Conservation (phyloP, 176 grass and related monocot species). For the Eleusine indica region DNA sequence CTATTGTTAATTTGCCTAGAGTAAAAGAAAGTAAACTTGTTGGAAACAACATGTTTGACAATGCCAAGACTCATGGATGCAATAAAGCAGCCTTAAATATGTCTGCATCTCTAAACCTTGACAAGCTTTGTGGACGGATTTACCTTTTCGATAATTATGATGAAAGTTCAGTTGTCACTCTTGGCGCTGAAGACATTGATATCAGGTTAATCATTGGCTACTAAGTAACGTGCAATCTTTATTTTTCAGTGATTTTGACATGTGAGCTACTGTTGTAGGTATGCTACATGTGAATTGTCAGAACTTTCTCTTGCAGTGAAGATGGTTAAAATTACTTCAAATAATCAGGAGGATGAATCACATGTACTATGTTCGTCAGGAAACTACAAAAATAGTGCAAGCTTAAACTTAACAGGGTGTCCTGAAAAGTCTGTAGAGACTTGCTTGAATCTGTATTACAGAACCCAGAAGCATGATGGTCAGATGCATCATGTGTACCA, state of each 20-base stretch:
- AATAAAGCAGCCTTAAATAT: constrained; percentile 44
- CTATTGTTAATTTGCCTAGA: constrained; percentile 52
- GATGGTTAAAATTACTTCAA: constrained; percentile 58
- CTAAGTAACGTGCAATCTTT: constrained; percentile 27
- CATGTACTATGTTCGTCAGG: constrained; percentile 62
- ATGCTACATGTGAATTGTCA: constrained; percentile 57
- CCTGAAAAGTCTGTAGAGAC: constrained; percentile 40
- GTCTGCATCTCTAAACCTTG: constrained; percentile 65
- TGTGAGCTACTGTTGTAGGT: constrained; percentile 57
- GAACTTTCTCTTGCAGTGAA: constrained; percentile 59
- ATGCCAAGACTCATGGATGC: constrained; percentile 36
- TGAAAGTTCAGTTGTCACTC: constrained; percentile 50
- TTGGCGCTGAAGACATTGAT: constrained; percentile 52
- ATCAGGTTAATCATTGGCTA: constrained; percentile 60
- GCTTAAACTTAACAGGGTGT: constrained; percentile 22
- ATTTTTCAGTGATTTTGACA: constrained; percentile 15
- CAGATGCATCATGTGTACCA: constrained; percentile 53
- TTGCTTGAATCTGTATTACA: constrained; percentile 80
- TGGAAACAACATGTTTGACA: constrained; percentile 35
- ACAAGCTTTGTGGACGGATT: constrained; percentile 60
- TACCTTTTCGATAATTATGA: constrained; percentile 63
- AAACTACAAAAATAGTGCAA: constrained; percentile 37
- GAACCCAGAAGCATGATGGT: constrained; percentile 42
- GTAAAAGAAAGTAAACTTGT: constrained; percentile 43
- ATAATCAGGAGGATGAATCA: constrained; percentile 47